A percentile compares a stretch with the other conserved stretches of the same genome.
phyloP scores from a whole-genome alignment of 2,329 filamentous ascomycete genomes.

The Geosmithia putterillii region DNA sequence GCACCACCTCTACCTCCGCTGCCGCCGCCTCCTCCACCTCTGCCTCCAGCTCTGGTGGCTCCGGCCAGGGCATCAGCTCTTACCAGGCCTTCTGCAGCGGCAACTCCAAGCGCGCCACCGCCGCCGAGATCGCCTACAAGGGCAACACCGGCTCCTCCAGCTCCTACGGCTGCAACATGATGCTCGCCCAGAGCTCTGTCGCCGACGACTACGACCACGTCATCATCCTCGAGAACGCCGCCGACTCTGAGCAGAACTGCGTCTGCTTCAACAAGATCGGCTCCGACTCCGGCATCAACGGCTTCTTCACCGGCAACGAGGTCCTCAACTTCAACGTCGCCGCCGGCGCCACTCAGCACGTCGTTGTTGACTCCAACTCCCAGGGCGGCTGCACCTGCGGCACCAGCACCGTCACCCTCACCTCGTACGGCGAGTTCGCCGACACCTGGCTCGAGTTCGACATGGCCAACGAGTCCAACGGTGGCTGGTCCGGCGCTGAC shows the following conservation, averaged over 20 bases:
- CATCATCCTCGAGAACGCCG: conserved; percentile 25
- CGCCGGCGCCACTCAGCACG: conserved; percentile 20
- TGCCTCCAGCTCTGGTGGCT: conserved; percentile 4
- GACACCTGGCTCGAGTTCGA: conserved; percentile 39
- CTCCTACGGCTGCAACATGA: conserved; percentile 41
- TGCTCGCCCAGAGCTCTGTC: conserved; percentile 23
- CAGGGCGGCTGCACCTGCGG: conserved; percentile 36
- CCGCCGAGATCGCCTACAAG: conserved; percentile 29
- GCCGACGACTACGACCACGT: conserved; percentile 30
- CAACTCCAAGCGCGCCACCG: conserved; percentile 31
- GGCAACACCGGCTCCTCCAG: conserved; percentile 31
- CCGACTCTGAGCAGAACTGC: conserved; percentile 22
- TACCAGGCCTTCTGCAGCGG: conserved; percentile 22
- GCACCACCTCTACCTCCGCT: conserved; percentile 3
- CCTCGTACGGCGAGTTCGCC: conserved; percentile 25
- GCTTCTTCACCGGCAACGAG: conserved; percentile 31
- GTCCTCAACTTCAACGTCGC: conserved; percentile 28
- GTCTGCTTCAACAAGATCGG: conserved; percentile 42
- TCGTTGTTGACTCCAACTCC: conserved; percentile 32
- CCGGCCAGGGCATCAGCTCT: conserved; percentile 4
- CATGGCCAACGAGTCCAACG: conserved; percentile 30
- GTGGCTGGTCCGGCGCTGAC: conserved; percentile 36
- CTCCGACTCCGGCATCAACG: conserved; percentile 26
- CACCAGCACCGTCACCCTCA: conserved; percentile 17
- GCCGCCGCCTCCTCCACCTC: conserved; percentile 3